phyloP scores from a whole-genome alignment of 1,139 yeast genomes.

The Pichia sp. region DNA sequence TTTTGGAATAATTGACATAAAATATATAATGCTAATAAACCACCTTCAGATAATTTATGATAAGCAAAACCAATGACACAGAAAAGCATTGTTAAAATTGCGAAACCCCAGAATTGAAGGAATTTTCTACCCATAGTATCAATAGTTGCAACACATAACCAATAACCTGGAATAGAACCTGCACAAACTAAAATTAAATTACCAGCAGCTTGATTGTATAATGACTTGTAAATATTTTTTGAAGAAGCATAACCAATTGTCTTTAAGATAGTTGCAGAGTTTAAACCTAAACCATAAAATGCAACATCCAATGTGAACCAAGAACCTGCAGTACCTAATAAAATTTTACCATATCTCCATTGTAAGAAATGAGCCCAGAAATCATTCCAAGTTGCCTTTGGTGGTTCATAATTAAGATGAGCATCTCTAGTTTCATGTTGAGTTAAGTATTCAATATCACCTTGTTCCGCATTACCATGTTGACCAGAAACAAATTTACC shows the following conservation, averaged over 20 bases:
- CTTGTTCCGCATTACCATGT: constrained; percentile 38
- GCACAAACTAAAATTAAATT: constrained; percentile 85
- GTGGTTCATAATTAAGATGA: constrained; percentile 39
- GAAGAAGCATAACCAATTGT: constrained; percentile 75
- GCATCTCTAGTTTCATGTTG: constrained; percentile 33
- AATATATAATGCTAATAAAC: constrained; percentile 67
- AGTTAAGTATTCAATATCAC: constrained; percentile 26
- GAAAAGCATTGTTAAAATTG: constrained; percentile 59
- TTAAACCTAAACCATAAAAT: constrained; percentile 81
- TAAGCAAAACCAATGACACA: constrained; percentile 76
- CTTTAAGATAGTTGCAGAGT: constrained; percentile 72
- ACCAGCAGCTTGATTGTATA: constrained; percentile 79
- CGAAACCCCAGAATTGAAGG: constrained; percentile 68
- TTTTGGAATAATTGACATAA: constrained; percentile 79
- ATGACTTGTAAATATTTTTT: constrained; percentile 52
- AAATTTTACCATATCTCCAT: constrained; percentile 82
- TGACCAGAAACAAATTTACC: constrained; percentile 43
- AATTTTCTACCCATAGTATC: constrained; percentile 80
- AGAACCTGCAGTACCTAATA: constrained; percentile 91
- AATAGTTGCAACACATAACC: constrained; percentile 71
- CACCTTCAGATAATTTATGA: constrained; percentile 56
- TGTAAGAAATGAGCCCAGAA: constrained; percentile 68
- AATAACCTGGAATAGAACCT: constrained; percentile 88
- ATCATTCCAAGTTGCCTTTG: constrained; percentile 55
- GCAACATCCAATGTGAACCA: constrained; percentile 98